Evolutionary conservation across 257 asterid genomes (phyloP).

Genomic region (Solanum clarkiae): DNA sequence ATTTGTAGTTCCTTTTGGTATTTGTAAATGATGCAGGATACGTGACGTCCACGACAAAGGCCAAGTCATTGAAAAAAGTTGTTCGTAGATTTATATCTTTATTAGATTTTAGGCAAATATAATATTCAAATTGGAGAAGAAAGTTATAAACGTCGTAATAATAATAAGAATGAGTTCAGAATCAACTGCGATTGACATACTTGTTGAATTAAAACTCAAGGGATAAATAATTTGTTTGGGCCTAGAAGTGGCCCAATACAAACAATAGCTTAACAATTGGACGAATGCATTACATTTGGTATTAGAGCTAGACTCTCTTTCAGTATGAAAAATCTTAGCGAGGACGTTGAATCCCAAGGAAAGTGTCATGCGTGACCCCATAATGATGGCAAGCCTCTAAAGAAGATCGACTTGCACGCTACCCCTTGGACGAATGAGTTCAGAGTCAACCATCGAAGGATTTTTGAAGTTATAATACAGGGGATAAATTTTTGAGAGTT

Average conservation of each 20-base stretch:
- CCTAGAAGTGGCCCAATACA: background rate
- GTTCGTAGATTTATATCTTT: too few species aligned
- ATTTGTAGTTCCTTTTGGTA: background rate
- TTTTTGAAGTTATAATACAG: too few species aligned
- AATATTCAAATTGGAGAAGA: background rate
- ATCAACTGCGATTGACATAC: background rate
- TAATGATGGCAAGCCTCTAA: background rate
- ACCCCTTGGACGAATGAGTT: background rate
- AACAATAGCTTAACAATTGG: background rate
- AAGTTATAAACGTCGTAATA: background rate
- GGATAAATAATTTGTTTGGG: background rate
- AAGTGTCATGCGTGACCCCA: background rate
- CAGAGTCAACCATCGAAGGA: too few species aligned
- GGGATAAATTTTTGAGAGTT: too few species aligned
- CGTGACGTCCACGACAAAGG: background rate
- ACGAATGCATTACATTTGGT: background rate
- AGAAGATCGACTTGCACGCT: background rate
- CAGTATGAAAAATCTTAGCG: background rate
- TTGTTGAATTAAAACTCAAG: background rate
- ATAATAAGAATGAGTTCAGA: background rate
- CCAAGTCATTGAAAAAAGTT: too few species aligned
- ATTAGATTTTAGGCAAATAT: too few species aligned
- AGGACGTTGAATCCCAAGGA: background rate
- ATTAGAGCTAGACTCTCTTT: background rate
- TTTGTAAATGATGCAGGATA: background rate